Evolutionary conservation across 345 rosid species (phyloP).

Genomic region (Acer saccharum): DNA sequence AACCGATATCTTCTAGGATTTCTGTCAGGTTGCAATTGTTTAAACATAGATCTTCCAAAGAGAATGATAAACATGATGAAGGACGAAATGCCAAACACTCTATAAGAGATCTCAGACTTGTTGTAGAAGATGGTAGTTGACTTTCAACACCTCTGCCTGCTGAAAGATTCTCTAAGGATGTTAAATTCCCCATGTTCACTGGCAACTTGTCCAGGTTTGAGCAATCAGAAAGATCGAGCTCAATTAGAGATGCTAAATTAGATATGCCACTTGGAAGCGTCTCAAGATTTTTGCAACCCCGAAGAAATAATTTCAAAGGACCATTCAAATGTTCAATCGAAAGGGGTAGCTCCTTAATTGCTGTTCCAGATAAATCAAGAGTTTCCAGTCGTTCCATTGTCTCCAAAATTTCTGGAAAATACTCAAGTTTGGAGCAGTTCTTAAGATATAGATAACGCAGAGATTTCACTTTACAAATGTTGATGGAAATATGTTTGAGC

Average conservation of each 20-base stretch:
- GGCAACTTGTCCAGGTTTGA: background rate
- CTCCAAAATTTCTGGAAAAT: slow-evolving; percentile 20
- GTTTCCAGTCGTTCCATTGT: slow-evolving; percentile 25
- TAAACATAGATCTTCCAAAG: too few species aligned
- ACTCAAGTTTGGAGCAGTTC: background rate
- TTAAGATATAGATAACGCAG: background rate
- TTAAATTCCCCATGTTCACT: background rate
- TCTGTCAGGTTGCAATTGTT: too few species aligned
- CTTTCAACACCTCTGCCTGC: too few species aligned
- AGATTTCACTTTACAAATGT: background rate
- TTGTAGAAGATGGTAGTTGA: too few species aligned
- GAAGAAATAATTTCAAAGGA: background rate
- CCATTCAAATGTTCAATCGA: background rate
- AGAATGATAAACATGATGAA: too few species aligned
- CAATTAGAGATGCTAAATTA: background rate
- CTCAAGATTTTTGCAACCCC: background rate
- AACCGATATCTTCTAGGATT: too few species aligned
- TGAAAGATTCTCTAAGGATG: too few species aligned
- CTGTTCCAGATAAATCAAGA: slow-evolving; percentile 32
- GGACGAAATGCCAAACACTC: too few species aligned
- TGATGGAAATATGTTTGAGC: background rate
- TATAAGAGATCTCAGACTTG: too few species aligned
- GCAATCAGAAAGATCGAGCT: background rate
- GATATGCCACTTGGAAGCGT: background rate
- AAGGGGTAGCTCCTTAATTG: background rate